phyloP scores from a whole-genome alignment of 176 grass and related monocot genomes.

The Musa itinerans region DNA sequence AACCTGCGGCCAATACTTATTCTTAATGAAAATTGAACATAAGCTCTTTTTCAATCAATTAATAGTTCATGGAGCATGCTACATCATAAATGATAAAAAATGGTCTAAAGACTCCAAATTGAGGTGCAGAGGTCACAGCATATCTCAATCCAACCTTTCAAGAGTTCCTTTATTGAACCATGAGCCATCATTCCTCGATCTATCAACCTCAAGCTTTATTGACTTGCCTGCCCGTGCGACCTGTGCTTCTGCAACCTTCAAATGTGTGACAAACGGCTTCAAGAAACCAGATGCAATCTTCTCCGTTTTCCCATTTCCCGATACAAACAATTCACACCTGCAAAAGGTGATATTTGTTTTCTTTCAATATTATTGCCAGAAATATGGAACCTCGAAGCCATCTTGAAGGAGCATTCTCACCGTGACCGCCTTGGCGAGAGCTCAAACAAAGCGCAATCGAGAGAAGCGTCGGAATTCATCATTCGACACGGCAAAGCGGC shows the following conservation, averaged over 20 bases:
- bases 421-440: conserved; percentile 83
- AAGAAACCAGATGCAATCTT: conserved; percentile 93
- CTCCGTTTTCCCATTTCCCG: conserved; percentile 71
- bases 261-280: conserved; percentile 82
- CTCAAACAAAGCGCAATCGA: conserved; percentile 92
- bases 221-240: conserved; percentile 27
- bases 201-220: conserved; percentile 72
- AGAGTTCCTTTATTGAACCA: conserved; percentile 99
- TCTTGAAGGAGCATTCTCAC: conserved; percentile 33
- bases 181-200: conserved; percentile 22
- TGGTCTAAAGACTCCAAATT: not conserved
- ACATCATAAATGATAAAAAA: not conserved
- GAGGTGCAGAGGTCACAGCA: not conserved
- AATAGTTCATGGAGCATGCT: not conserved
- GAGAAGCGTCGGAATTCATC: conserved; percentile 68
- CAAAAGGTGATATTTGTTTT: conserved; percentile 2
- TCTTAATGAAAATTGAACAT: not conserved
- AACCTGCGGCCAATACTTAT: conserved; percentile 47
- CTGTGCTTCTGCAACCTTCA: conserved; percentile 83
- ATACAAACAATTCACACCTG: conserved; percentile 97
- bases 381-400: conserved; percentile 14
- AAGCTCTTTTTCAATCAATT: too few species aligned
- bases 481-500: conserved; percentile 1
- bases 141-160: conserved; percentile 52
- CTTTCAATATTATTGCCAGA: not conserved